phyloP scores from a whole-genome alignment of 2,329 filamentous ascomycete genomes.

The Blumeria hordei region DNA sequence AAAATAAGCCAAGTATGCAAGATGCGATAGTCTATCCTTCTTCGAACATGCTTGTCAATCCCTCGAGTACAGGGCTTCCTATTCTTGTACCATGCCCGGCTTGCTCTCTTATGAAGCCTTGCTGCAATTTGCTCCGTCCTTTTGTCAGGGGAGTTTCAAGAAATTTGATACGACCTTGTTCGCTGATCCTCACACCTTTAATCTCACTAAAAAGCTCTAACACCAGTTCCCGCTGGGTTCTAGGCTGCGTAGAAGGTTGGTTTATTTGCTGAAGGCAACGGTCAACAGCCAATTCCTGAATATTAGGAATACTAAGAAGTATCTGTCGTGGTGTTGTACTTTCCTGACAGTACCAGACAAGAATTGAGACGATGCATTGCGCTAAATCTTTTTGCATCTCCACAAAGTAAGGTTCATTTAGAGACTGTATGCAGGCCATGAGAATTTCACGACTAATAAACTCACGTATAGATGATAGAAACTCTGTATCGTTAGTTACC shows the following conservation, averaged over 20 bases:
- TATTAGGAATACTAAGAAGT: constrained; percentile 56
- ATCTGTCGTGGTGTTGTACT: constrained; percentile 50
- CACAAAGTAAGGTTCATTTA: constrained; percentile 91
- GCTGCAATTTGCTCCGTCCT: constrained; percentile 33
- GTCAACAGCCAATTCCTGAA: constrained; percentile 44
- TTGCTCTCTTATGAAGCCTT: constrained; percentile 36
- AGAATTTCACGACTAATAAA: constrained; percentile 79
- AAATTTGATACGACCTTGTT: constrained; percentile 60
- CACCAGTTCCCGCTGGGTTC: constrained; percentile 59
- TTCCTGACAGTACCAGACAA: constrained; percentile 47
- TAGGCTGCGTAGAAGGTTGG: constrained; percentile 32
- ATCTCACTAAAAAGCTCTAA: constrained; percentile 68
- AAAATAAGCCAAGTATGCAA: too few species aligned
- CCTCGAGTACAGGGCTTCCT: constrained; percentile 11
- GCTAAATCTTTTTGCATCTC: constrained; percentile 87
- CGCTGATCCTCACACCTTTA: constrained; percentile 75
- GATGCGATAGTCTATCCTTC: not conserved
- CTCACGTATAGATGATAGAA: constrained; percentile 47
- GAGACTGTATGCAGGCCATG: constrained; percentile 67
- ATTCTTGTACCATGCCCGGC: constrained; percentile 2
- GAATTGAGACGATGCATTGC: constrained; percentile 62
- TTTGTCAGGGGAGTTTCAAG: constrained; percentile 19
- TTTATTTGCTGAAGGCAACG: constrained; percentile 35
- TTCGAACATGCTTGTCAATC: constrained; percentile 14
- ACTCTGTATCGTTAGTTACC: constrained; percentile 18